phyloP scores from a whole-genome alignment of 352 stramenopile genomes.

The Phytopythium helicoides region DNA sequence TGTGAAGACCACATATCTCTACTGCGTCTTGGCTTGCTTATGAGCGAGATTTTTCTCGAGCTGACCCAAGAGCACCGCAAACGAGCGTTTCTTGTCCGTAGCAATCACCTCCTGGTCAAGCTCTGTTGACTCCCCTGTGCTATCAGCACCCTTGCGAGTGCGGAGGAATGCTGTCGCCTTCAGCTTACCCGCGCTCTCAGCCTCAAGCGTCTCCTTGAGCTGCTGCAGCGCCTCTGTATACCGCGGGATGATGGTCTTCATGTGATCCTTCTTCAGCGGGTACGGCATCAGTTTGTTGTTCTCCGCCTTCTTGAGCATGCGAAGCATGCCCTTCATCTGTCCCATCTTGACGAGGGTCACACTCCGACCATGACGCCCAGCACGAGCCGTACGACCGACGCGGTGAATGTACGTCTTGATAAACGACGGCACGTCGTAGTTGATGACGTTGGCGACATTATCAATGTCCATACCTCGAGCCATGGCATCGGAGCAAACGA shows the following conservation, averaged over 20 bases:
- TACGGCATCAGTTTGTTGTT: conserved; percentile 73
- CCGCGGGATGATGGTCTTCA: conserved; percentile 75
- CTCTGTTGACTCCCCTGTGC: conserved; percentile 8
- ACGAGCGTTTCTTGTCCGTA: conserved; percentile 54
- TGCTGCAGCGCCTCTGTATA: conserved; percentile 70
- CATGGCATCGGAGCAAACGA: conserved; percentile 93
- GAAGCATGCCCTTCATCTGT: conserved; percentile 74
- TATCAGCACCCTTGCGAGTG: conserved; percentile 1
- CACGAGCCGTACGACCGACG: conserved; percentile 79
- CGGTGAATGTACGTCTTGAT: conserved; percentile 92
- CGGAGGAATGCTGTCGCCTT: conserved; percentile 43
- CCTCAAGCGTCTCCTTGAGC: conserved; percentile 78
- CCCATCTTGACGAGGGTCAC: conserved; percentile 85
- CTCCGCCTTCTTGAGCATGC: conserved; percentile 85
- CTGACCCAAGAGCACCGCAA: conserved; percentile 52
- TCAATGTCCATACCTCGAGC: conserved; percentile 93
- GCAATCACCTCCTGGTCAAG: conserved; percentile 28
- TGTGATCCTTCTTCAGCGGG: conserved; percentile 59
- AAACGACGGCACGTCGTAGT: conserved; percentile 93
- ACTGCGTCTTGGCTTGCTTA: conserved; percentile 42
- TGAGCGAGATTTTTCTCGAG: conserved; percentile 53
- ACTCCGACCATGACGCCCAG: conserved; percentile 64
- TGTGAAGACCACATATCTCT: conserved; percentile 8
- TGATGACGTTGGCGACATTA: conserved; percentile 90
- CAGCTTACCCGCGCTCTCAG: conserved; percentile 69